Evolutionary conservation across 108 stramenopile genomes (phyloP).

Genomic region (Skeletonema tropicum): DNA sequence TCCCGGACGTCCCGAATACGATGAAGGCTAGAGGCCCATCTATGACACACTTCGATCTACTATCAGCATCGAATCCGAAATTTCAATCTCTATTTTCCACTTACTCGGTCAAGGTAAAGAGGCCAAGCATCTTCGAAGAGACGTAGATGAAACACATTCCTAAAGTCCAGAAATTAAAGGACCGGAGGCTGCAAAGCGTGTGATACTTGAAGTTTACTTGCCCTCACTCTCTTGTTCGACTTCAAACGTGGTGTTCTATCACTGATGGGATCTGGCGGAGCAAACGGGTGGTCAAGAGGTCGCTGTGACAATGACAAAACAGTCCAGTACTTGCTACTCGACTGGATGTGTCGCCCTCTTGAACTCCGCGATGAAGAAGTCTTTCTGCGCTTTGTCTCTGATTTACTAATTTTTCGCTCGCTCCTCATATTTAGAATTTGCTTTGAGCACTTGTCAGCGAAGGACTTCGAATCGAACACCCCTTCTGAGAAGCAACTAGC

Average conservation of each 20-base stretch:
- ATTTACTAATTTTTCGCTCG: not conserved
- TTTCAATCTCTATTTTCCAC: too few species aligned
- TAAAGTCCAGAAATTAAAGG: not conserved
- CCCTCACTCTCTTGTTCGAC: constrained; percentile 18
- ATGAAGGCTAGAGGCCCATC: too few species aligned
- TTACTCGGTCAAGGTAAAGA: too few species aligned
- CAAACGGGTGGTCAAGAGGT: constrained; percentile 48
- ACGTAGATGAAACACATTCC: too few species aligned
- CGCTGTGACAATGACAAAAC: constrained; percentile 44
- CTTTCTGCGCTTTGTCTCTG: not conserved
- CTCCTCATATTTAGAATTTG: constrained; percentile 6
- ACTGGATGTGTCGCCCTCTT: constrained; percentile 42
- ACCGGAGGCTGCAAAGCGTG: not conserved
- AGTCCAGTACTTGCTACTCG: constrained; percentile 70
- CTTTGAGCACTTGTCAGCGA: constrained; percentile 52
- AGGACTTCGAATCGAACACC: constrained; percentile 64
- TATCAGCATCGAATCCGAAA: too few species aligned
- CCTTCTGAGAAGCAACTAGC: constrained; percentile 58
- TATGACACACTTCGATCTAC: too few species aligned
- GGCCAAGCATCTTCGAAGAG: too few species aligned
- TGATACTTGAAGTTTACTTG: constrained; percentile 20
- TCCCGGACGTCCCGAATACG: too few species aligned
- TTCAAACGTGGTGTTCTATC: constrained; percentile 22
- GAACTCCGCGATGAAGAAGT: not conserved
- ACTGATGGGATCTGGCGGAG: constrained; percentile 68